Evolutionary conservation across 768 basidiomycete species (phyloP), one percentile per base, ranked within the genome.

Genomic region (Leccinellum rugosiceps): DNA sequence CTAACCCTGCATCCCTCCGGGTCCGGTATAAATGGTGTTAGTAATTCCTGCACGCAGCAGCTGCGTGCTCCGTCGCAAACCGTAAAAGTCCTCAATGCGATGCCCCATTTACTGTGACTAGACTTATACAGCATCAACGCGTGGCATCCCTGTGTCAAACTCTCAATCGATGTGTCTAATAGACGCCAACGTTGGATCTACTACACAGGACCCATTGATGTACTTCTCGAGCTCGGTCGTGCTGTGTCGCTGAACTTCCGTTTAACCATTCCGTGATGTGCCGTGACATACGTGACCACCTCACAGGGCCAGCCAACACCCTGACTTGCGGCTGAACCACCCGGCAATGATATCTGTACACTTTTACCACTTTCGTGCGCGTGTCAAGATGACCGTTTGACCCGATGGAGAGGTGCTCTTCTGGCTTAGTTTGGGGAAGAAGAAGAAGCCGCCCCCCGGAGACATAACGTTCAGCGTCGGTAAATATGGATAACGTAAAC

Each of bases 401-500:
- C 50, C 9, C 11, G 31, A 38, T 43, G n/a, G 15, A 32, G 6
- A 10, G 11, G 1, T 25, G 25, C 4, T 21, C 32, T 28, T 34
- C 26, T 19, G 49, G 50, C 53, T 55, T 51, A 21, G 38, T 31
- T 43, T 43, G 45, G 34, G 26, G n/a, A n/a, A 25, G 46, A 44
- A 57, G 46, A 44, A 60, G 56, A 49, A 19, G 48, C 48, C 19
- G 19, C 5, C 43, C n/a, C 25, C 55, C 56, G 57, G 44, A 43
- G 35, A 51, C n/a, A 26, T 25, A 13, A 52, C 48, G 14, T 26
- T 44, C 55, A 55, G 59, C 60, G 50, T 44, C 52, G 60, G 60
- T 46, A 54, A 61, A 62, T n/a, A 48, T 25, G 52, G 44, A 45
- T 67, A 52, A 72, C 70, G 70, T 72, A 72, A 73, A 62, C 17